Evolutionary conservation across 179 eudicot genomes (phyloP), one percentile per base, ranked within the genome.

Genomic region (Sideroxylon spinosum): DNA sequence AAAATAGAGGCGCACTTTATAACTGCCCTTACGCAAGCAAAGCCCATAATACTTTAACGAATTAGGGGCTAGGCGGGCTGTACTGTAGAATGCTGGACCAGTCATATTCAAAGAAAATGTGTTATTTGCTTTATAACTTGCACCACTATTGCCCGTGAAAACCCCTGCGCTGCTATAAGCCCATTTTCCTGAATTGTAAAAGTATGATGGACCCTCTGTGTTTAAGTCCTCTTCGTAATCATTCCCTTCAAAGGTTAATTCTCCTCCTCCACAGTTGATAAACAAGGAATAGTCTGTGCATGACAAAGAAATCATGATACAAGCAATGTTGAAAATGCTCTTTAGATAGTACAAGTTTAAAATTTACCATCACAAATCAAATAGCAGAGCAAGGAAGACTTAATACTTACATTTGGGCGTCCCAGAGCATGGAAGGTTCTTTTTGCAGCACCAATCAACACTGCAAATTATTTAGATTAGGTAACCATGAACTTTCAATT

Each of bases 141-240:
- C 91, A 0, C 1, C 2, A 0, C 71, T 81, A 7, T 78, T 79
- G 63, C 68, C 77, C 77, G 86, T 74, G 81, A 75, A 95, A 57
- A 80, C 69, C n/a, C 98, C 98, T 19, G 90, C 85, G 73, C 91
- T 91, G 82, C 95, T 93, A 71, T 85, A 89, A 76, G 95, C 98
- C 98, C 98, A 93, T 75, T 82, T 84, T 32, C 84, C 83, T 7
- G 76, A 78, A 26, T 85, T 32, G 76, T 65, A 85, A 61, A 85
- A 88, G 76, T 79, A 85, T 29, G 99, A 88, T 56, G 93, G 85
- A 11, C 97, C 93, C 7, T 60, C 78, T 8, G 74, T 71, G 73
- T 62, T 68, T 7, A 79, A 17, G 79, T 95, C 95, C 62, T 83
- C 92, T 72, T 86, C 91, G 22, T 91, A 95, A 0, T 84, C 84